These are phyloP conservation scores for Scenedesmus sp. DNA, from an alignment of 163 green algal species.

Conservation along the genomic window DNA sequence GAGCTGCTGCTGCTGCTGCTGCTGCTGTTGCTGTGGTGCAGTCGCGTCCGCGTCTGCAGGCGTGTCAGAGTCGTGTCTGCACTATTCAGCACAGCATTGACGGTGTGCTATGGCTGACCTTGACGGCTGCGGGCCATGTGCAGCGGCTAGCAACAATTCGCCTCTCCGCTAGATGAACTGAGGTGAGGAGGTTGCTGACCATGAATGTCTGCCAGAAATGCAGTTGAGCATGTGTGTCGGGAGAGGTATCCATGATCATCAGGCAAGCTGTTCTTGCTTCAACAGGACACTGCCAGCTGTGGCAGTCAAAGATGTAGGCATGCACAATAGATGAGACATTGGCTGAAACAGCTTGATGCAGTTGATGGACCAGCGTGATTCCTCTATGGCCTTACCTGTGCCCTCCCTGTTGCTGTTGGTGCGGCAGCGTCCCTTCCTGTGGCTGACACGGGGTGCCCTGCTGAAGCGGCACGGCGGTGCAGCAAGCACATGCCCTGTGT, in stretches of 20 bases:
- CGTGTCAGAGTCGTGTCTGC: background rate
- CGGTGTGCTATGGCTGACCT: no score
- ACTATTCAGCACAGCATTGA: background rate
- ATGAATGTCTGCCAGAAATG: no score
- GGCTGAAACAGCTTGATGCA: background rate
- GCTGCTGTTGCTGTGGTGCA: background rate
- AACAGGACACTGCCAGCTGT: background rate
- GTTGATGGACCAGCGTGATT: background rate
- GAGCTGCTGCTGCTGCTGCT: background rate
- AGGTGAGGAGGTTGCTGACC: no score
- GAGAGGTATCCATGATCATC: no score
- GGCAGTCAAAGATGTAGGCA: background rate
- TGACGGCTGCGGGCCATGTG: no score
- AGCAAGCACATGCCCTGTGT: background rate
- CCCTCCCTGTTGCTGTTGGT: background rate
- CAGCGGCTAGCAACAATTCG: background rate
- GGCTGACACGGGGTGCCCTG: background rate
- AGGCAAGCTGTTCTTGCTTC: no score
- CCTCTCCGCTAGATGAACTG: no score
- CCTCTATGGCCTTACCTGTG: background rate
- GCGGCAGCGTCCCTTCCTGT: background rate
- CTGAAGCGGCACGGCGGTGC: background rate
- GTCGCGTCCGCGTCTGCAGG: background rate
- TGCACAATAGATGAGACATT: background rate
- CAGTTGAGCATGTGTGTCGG: no score